These are phyloP conservation scores for Paradendryphiella salina DNA, from an alignment of 2,329 filamentous ascomycete species.

Conservation along the genomic window DNA sequence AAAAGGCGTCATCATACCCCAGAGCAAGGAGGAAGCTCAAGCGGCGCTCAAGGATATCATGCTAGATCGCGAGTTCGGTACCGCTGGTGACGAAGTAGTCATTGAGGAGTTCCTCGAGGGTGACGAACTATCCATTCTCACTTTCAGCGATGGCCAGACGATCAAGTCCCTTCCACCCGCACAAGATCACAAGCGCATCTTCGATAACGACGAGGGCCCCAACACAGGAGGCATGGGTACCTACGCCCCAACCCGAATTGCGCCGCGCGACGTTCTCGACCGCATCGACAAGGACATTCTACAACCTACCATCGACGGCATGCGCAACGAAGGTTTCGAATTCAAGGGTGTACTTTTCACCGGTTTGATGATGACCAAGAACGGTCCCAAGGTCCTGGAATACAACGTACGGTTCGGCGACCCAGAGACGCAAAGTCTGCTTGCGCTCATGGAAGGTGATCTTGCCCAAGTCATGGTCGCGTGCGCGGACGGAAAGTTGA, in stretches of 20 bases:
- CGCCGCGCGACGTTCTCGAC: conserved; percentile 66
- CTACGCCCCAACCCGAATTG: conserved; percentile 73
- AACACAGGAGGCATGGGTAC: conserved; percentile 99
- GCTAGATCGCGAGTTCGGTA: conserved; percentile 82
- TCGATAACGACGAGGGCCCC: conserved; percentile 84
- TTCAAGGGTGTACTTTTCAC: conserved; percentile 76
- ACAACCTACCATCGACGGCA: conserved; percentile 86
- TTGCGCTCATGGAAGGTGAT: conserved; percentile 82
- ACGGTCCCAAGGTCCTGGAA: conserved; percentile 80
- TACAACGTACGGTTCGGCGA: conserved; percentile 95
- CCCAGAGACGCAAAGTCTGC: conserved; percentile 84
- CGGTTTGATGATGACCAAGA: conserved; percentile 87
- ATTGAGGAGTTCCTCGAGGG: conserved; percentile 93
- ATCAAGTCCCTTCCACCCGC: conserved; percentile 84
- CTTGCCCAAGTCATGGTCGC: conserved; percentile 87
- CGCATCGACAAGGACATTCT: conserved; percentile 79
- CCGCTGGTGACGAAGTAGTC: conserved; percentile 86
- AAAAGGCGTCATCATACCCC: conserved; percentile 91
- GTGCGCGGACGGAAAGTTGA: conserved; percentile 74
- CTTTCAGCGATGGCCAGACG: conserved; percentile 86
- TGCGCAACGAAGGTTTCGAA: conserved; percentile 69
- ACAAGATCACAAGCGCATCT: conserved; percentile 95
- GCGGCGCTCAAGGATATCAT: conserved; percentile 85
- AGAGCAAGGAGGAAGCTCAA: conserved; percentile 79
- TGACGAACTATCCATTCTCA: conserved; percentile 88